Percentiles rank a stretch among this genome's conserved stretches.
Evolutionary conservation across 148 eudicot species (phyloP).

Genomic region (Rhododendron williamsianum): DNA sequence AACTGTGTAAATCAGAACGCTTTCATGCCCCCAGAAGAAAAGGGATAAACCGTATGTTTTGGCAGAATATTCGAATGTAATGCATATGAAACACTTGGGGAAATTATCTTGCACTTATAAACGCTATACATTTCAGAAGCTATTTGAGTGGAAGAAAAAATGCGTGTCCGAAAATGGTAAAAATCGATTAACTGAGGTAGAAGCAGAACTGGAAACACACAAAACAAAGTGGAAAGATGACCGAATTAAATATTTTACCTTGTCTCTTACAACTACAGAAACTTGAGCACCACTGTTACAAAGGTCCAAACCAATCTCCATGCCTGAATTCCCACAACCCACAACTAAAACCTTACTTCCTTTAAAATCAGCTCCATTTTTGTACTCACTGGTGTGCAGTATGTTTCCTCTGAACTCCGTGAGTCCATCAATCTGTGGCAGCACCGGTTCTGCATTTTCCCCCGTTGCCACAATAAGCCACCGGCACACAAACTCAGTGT

Average conservation of each 20-base stretch:
- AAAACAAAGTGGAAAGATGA: not conserved
- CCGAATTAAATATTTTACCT: constrained; percentile 8
- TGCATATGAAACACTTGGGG: not conserved
- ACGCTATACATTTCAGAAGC: not conserved
- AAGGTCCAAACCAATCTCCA: constrained; percentile 24
- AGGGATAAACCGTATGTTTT: not conserved
- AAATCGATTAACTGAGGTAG: not conserved
- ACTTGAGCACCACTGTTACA: constrained; percentile 22
- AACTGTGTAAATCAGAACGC: not conserved
- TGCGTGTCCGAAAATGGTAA: not conserved
- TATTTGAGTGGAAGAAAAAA: not conserved
- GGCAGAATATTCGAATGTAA: not conserved
- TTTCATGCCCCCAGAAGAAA: not conserved
- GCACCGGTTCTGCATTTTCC: constrained; percentile 21
- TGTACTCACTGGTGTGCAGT: constrained; percentile 21
- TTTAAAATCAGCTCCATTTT: constrained; percentile 17
- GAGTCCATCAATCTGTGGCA: constrained; percentile 19
- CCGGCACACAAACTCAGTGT: constrained; percentile 12
- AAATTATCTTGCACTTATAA: not conserved
- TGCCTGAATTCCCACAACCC: constrained; percentile 32
- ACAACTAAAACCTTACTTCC: constrained; percentile 26
- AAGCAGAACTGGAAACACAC: not conserved
- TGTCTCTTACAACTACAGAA: constrained; percentile 23
- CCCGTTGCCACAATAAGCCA: constrained; percentile 30
- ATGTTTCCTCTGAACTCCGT: constrained; percentile 15